phyloP scores from a whole-genome alignment of 1,139 yeast genomes.

The Petasospora fabianii region DNA sequence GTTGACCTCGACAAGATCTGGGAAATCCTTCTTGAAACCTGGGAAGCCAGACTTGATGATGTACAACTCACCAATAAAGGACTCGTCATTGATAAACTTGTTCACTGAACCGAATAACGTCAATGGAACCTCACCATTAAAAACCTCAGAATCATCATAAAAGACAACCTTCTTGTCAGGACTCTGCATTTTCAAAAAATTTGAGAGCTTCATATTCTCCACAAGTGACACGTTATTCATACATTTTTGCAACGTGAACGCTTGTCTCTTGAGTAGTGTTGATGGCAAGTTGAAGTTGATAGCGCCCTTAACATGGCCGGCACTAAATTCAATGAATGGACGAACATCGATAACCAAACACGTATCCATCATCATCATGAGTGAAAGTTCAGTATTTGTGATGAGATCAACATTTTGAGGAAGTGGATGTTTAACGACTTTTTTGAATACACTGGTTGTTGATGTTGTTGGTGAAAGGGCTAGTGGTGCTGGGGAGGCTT shows the following conservation, averaged over 20 bases:
- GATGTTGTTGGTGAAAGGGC: conserved; percentile 8
- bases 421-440: conserved; percentile 14
- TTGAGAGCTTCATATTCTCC: conserved; percentile 33
- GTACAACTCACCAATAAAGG: conserved; percentile 32
- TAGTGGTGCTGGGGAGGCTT: conserved; percentile 3
- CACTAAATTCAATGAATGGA: conserved; percentile 61
- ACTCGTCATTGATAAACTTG: conserved; percentile 41
- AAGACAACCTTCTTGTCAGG: conserved; percentile 28
- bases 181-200: conserved; percentile 19
- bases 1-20: conserved; percentile 21
- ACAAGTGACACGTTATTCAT: conserved; percentile 30
- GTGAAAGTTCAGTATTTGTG: conserved; percentile 8
- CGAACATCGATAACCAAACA: conserved; percentile 60
- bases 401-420: conserved; percentile 14
- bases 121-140: conserved; percentile 33
- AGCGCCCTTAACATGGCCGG: conserved; percentile 50
- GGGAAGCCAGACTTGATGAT: conserved; percentile 36
- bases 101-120: conserved; percentile 44
- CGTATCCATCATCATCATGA: conserved; percentile 2
- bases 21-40: conserved; percentile 29
- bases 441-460: conserved; percentile 7
- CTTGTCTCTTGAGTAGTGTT: conserved; percentile 66
- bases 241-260: conserved; percentile 52
- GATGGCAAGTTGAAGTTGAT: conserved; percentile 74
- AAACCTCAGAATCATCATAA: conserved; percentile 31